Conservation (phyloP, 306 rosid species). For the Lathyrus oleraceus region DNA sequence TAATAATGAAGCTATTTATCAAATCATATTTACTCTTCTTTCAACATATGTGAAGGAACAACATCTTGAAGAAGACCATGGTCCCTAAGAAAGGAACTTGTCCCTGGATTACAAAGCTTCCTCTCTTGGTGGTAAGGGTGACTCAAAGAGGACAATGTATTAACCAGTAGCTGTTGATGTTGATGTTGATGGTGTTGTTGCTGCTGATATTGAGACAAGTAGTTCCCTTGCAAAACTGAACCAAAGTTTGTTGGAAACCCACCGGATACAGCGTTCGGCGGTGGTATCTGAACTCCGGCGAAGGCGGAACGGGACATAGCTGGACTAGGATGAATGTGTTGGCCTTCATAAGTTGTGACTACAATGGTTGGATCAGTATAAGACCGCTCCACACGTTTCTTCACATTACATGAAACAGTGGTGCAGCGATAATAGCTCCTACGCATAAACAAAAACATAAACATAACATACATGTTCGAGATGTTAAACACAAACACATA, state of each 20-base stretch:
- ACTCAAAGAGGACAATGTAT: conserved; percentile 40
- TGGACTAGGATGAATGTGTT: conserved; percentile 80
- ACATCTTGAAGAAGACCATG: conserved; percentile 89
- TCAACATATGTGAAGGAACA: conserved; percentile 64
- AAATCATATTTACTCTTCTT: conserved; percentile 48
- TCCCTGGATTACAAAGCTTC: conserved; percentile 45
- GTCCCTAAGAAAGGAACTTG: conserved; percentile 43
- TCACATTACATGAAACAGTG: conserved; percentile 76
- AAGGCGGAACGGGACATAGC: conserved; percentile 56
- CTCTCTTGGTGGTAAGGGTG: conserved; percentile 43
- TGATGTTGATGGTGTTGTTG: conserved; percentile 30
- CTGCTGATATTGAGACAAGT: conserved; percentile 34
- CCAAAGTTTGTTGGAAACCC: conserved; percentile 30
- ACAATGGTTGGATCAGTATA: conserved; percentile 71
- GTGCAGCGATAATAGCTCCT: conserved; percentile 99
- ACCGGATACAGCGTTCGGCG: neutral
- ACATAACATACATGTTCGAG: neutral
- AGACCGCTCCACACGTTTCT: conserved; percentile 91
- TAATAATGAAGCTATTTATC: conserved; percentile 25
- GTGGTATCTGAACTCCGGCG: conserved; percentile 35
- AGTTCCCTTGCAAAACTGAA: conserved; percentile 38
- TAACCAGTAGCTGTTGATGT: conserved; percentile 34
- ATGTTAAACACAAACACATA: neutral
- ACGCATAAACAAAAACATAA: neutral
- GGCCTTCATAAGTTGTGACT: conserved; percentile 93